A percentile compares a stretch with the other conserved stretches of the same genome.
phyloP scores from a whole-genome alignment of 169 alveolate genomes.

The Nephromyces sp. region DNA sequence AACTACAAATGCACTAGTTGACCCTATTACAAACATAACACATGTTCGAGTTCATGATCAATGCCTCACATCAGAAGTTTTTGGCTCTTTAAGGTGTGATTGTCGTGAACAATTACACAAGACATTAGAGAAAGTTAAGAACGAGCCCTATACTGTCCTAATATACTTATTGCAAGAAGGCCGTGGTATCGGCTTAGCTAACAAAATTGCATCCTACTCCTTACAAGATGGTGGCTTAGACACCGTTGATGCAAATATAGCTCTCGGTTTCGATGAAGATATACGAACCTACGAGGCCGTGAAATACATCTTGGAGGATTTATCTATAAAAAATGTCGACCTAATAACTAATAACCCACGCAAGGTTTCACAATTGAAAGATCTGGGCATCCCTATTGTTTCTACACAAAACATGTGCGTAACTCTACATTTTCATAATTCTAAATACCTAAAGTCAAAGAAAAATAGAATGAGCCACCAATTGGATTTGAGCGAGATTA shows the following conservation, averaged over 20 bases:
- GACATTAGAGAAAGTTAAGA: not conserved
- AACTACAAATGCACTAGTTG: no score
- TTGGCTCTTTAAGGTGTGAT: not conserved
- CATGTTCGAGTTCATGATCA: slow-evolving; percentile 11
- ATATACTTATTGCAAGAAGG: slow-evolving; percentile 10
- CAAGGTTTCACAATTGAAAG: not conserved
- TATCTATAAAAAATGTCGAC: not conserved
- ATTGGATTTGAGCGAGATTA: no score
- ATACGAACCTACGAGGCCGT: slow-evolving; percentile 2
- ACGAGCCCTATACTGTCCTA: not conserved
- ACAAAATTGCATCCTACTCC: slow-evolving; percentile 6
- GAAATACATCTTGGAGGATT: not conserved
- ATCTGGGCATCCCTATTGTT: not conserved
- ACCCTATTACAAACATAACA: no score
- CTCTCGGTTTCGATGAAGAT: slow-evolving; percentile 2
- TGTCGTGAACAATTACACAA: slow-evolving; percentile 1
- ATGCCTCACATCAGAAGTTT: slow-evolving; percentile 7
- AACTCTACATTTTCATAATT: not conserved
- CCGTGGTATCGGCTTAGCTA: slow-evolving; percentile 8
- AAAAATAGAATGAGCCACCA: not conserved
- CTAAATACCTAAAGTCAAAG: not conserved
- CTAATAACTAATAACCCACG: slow-evolving; percentile 5
- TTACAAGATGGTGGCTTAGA: slow-evolving; percentile 1
- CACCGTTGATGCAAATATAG: slow-evolving; percentile 6
- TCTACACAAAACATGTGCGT: no score